These are phyloP conservation scores for Cladosporium sp. DNA, from an alignment of 2,329 filamentous ascomycete species.

Conservation along the genomic window DNA sequence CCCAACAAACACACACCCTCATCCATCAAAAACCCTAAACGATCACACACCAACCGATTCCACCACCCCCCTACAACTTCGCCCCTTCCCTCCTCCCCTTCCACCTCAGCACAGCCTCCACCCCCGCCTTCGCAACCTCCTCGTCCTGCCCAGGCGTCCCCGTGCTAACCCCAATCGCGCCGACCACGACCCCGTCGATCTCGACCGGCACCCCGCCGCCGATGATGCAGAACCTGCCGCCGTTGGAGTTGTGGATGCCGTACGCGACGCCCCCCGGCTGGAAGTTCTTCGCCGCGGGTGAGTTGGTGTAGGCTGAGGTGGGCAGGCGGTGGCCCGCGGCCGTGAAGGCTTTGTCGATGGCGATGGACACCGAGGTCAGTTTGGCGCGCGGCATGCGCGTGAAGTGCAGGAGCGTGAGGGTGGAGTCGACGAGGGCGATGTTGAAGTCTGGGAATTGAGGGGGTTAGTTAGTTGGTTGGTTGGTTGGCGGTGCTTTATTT, in stretches of 20 bases:
- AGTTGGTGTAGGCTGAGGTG: constrained; percentile 51
- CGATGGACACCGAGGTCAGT: constrained; percentile 59
- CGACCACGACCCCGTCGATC: constrained; percentile 52
- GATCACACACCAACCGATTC: not conserved
- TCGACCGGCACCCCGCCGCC: constrained; percentile 55
- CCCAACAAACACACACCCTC: too few species aligned
- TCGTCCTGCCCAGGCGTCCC: constrained; percentile 57
- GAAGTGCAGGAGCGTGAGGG: constrained; percentile 50
- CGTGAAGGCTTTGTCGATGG: constrained; percentile 63
- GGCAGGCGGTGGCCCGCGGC: constrained; percentile 56
- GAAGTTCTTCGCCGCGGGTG: constrained; percentile 43
- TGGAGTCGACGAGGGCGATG: constrained; percentile 51
- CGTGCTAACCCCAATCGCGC: constrained; percentile 56
- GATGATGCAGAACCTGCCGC: constrained; percentile 55
- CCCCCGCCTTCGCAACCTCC: constrained; percentile 53
- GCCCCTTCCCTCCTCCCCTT: constrained; percentile 38
- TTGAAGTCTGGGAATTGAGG: constrained; percentile 44
- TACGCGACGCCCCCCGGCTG: constrained; percentile 55
- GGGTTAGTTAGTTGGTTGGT: not conserved
- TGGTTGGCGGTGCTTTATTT: too few species aligned
- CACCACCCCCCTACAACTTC: constrained; percentile 34
- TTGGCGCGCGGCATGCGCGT: constrained; percentile 51
- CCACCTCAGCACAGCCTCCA: constrained; percentile 48
- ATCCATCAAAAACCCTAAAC: too few species aligned
- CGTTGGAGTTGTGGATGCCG: constrained; percentile 54